Conservation (phyloP, 805 yeast species). For the Nakazawaea peltata region DNA sequence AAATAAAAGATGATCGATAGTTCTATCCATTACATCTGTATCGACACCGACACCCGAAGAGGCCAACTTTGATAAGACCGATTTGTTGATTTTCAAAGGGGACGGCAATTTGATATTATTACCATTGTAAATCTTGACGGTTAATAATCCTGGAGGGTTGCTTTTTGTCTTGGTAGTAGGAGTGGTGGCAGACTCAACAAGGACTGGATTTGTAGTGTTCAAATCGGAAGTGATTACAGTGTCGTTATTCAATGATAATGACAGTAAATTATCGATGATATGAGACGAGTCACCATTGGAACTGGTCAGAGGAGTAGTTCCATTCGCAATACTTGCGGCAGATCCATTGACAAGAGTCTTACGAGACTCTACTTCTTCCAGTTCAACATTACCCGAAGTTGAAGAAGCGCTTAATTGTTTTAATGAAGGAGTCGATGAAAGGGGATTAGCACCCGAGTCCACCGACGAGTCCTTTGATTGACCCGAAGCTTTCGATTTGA, state of each 20-base stretch:
- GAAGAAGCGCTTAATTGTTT: neutral
- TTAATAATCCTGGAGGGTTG: constrained; percentile 59
- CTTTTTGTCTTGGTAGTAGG: neutral
- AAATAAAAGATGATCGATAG: constrained; percentile 21
- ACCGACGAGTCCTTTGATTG: constrained; percentile 1
- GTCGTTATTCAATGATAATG: constrained; percentile 4
- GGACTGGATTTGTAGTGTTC: constrained; percentile 8
- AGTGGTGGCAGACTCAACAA: neutral
- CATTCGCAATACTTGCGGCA: neutral
- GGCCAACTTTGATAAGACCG: constrained; percentile 58
- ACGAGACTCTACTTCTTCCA: constrained; percentile 3
- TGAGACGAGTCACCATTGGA: no score
- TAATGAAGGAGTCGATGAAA: neutral
- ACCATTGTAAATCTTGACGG: constrained; percentile 70
- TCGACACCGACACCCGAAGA: constrained; percentile 38
- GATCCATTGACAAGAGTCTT: constrained; percentile 4
- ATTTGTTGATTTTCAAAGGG: constrained; percentile 55
- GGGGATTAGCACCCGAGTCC: neutral
- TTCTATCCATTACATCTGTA: constrained; percentile 20
- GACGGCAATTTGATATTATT: constrained; percentile 64
- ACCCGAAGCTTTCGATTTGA: constrained; percentile 10
- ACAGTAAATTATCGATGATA: constrained; percentile 2
- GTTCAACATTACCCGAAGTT: neutral
- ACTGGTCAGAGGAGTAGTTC: neutral
- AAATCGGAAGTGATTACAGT: constrained; percentile 8